phyloP scores from a whole-genome alignment of 495 filamentous ascomycete genomes.

The Diplogelasinospora grovesii region DNA sequence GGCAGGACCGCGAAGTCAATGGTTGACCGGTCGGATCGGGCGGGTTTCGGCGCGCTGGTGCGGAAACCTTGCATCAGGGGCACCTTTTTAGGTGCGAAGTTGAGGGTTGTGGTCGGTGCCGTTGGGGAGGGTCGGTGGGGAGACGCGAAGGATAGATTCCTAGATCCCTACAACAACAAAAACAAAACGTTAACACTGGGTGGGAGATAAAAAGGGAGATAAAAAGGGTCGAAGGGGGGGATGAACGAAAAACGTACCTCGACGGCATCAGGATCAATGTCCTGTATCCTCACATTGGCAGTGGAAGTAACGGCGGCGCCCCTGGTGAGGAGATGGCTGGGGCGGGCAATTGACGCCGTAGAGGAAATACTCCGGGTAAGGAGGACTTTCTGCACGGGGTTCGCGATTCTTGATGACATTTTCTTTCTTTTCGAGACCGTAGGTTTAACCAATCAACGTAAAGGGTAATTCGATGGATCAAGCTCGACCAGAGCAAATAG shows the following conservation, averaged over 20 bases:
- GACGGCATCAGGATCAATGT: conserved; percentile 6
- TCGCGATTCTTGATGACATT: conserved; percentile 35
- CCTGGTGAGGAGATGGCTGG: conserved; percentile 28
- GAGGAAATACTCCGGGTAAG: conserved; percentile 39
- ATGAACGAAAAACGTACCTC: conserved; percentile 15
- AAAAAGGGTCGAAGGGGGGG: background rate
- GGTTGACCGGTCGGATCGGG: conserved; percentile 16
- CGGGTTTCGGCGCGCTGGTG: conserved; percentile 29
- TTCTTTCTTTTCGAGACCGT: background rate
- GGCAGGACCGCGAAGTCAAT: conserved; percentile 39
- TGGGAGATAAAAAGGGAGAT: background rate
- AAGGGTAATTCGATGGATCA: too few species aligned
- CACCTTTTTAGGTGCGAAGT: conserved; percentile 22
- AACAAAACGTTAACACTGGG: too few species aligned
- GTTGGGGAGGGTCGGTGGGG: too few species aligned
- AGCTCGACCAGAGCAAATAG: too few species aligned
- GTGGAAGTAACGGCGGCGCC: conserved; percentile 23
- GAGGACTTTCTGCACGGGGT: conserved; percentile 38
- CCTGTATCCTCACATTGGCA: conserved; percentile 21
- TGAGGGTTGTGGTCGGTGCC: conserved; percentile 7
- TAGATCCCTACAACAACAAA: too few species aligned
- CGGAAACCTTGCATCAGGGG: conserved; percentile 47
- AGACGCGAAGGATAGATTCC: too few species aligned
- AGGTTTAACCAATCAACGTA: background rate
- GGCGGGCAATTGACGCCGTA: conserved; percentile 26